A percentile compares a stretch with the other conserved stretches of the same genome.
Conservation (phyloP, 257 asterid species). For the Orobanche coerulescens region DNA sequence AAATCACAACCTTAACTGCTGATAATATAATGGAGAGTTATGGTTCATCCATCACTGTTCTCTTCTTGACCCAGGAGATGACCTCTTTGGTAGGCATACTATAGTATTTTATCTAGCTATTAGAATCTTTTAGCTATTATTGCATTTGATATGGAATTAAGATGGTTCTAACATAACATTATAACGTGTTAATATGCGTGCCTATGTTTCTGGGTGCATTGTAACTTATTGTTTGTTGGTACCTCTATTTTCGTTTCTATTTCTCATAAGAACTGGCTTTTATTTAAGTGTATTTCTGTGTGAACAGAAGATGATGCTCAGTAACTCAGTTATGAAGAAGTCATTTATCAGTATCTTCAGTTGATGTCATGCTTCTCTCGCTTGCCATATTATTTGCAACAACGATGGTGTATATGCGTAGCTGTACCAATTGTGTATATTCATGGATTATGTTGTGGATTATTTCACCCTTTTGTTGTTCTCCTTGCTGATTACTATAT, state of each 20-base stretch:
- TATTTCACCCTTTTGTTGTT: background rate
- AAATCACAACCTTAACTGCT: background rate
- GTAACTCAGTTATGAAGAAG: background rate
- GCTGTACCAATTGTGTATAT: background rate
- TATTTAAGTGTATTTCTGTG: background rate
- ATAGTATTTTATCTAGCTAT: background rate
- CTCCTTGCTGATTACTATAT: background rate
- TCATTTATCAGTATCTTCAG: background rate
- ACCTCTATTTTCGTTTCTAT: background rate
- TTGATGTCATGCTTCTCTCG: conserved; percentile 6
- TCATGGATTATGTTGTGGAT: background rate
- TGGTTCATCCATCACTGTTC: background rate
- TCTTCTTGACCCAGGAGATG: background rate
- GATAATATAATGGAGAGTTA: background rate
- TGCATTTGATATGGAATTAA: background rate
- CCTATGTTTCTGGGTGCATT: background rate
- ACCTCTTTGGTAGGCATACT: background rate
- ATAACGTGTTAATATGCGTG: background rate
- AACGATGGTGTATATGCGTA: background rate
- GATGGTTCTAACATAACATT: background rate
- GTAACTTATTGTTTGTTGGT: background rate
- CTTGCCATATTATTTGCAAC: background rate
- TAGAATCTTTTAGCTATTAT: background rate
- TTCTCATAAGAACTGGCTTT: background rate
- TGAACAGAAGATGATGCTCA: background rate